These are phyloP conservation scores for Podospora comata DNA, from an alignment of 495 filamentous ascomycete genomes.

Conservation along the genomic window DNA sequence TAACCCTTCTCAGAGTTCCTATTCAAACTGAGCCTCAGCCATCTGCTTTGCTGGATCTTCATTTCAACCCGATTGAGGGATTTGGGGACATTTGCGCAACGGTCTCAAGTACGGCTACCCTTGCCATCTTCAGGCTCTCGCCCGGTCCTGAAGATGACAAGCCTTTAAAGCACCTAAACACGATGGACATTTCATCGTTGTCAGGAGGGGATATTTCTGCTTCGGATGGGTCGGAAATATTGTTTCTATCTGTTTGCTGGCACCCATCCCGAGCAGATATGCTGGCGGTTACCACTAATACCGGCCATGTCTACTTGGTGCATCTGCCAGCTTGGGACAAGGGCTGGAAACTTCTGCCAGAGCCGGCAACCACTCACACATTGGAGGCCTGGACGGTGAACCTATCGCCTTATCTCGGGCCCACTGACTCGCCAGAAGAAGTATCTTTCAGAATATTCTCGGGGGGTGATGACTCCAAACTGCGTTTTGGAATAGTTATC, in stretches of 20 bases:
- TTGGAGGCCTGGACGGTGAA: slow-evolving; percentile 68
- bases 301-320: slow-evolving; percentile 57
- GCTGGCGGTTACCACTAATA: slow-evolving; percentile 67
- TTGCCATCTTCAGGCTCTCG: slow-evolving; percentile 59
- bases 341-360: slow-evolving; percentile 22
- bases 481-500: slow-evolving; percentile 36
- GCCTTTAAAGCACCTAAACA: slow-evolving; percentile 35
- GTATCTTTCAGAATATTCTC: slow-evolving; percentile 48
- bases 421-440: neutral
- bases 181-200: slow-evolving; percentile 28
- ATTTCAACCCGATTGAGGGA: slow-evolving; percentile 61
- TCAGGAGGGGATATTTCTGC: slow-evolving; percentile 22
- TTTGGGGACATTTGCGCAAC: slow-evolving; percentile 57
- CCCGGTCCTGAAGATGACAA: slow-evolving; percentile 15
- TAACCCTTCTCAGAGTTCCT: slow-evolving; percentile 25
- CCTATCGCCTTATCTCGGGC: slow-evolving; percentile 39
- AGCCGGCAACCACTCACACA: slow-evolving; percentile 41
- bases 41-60: slow-evolving; percentile 79
- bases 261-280: slow-evolving; percentile 49
- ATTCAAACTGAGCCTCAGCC: slow-evolving; percentile 53
- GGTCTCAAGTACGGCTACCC: slow-evolving; percentile 67
- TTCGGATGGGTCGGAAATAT: slow-evolving; percentile 47
- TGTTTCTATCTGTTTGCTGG: slow-evolving; percentile 73
- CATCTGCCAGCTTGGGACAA: slow-evolving; percentile 30
- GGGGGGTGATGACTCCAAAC: slow-evolving; percentile 65